Conservation (phyloP, 2,329 filamentous ascomycete genomes). For the Hirsutella thompsonii region DNA sequence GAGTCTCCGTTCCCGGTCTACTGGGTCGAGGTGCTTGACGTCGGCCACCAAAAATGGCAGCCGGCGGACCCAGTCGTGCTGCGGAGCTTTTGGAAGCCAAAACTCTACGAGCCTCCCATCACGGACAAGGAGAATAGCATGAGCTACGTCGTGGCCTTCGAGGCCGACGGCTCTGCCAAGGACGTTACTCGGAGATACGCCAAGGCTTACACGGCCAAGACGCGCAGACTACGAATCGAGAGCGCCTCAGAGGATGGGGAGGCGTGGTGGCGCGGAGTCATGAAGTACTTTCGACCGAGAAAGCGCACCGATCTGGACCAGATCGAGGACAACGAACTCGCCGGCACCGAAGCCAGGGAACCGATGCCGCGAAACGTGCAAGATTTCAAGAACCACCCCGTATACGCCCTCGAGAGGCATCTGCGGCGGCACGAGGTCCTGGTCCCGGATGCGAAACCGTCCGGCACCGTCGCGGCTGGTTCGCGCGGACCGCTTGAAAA, state of each 20-base stretch:
- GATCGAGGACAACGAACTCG: conserved; percentile 69
- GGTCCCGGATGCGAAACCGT: conserved; percentile 51
- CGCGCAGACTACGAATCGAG: conserved; percentile 69
- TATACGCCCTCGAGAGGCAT: conserved; percentile 77
- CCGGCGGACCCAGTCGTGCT: conserved; percentile 78
- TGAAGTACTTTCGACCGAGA: conserved; percentile 32
- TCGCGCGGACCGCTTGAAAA: conserved; percentile 52
- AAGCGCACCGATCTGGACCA: conserved; percentile 56
- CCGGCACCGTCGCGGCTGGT: conserved; percentile 66
- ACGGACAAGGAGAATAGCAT: conserved; percentile 65
- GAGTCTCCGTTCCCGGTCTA: conserved; percentile 76
- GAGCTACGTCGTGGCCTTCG: conserved; percentile 75
- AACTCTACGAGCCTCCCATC: conserved; percentile 69
- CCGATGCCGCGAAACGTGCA: conserved; percentile 75
- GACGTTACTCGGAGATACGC: conserved; percentile 84
- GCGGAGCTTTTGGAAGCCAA: conserved; percentile 58
- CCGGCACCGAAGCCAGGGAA: conserved; percentile 59
- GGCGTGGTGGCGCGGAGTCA: conserved; percentile 39
- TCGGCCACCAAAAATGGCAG: conserved; percentile 82
- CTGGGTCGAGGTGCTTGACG: conserved; percentile 88
- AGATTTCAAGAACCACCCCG: conserved; percentile 77
- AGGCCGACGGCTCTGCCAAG: conserved; percentile 61
- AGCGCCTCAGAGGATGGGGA: conserved; percentile 31
- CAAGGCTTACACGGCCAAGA: conserved; percentile 85
- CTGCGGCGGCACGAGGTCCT: conserved; percentile 75